These are phyloP conservation scores for Dryadomyces sulphureus DNA, from an alignment of 2,329 filamentous ascomycete genomes.

Conservation along the genomic window DNA sequence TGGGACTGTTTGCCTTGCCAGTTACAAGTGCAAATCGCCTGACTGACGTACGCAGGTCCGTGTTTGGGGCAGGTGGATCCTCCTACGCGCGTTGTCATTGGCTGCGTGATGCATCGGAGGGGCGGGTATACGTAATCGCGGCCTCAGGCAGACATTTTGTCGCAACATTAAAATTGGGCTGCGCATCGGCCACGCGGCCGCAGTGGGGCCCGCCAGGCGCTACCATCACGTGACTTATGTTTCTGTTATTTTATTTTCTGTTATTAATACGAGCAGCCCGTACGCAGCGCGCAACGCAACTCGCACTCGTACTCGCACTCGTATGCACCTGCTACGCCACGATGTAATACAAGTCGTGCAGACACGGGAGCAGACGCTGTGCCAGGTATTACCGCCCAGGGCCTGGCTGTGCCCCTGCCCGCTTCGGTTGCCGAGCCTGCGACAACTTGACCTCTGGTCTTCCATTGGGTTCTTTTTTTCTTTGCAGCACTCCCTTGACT, in stretches of 20 bases:
- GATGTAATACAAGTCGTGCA: no score
- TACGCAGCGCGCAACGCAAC: no score
- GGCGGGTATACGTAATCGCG: slow-evolving; percentile 7
- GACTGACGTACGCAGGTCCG: neutral
- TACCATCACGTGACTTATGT: neutral
- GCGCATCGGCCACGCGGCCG: neutral
- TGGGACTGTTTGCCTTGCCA: no score
- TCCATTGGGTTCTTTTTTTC: no score
- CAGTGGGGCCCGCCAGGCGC: neutral
- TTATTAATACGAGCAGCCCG: no score
- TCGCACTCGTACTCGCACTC: no score
- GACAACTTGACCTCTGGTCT: neutral
- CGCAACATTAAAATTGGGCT: neutral
- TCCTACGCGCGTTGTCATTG: slow-evolving; percentile 2
- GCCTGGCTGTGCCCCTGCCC: slow-evolving; percentile 1
- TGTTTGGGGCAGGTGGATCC: neutral
- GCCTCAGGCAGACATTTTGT: neutral
- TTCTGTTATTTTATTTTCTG: neutral
- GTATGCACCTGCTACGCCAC: no score
- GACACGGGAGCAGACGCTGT: no score
- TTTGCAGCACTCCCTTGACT: no score
- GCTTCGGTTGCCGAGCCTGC: slow-evolving; percentile 4
- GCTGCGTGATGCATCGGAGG: neutral
- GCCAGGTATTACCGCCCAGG: no score
- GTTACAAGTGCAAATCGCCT: no score